Evolutionary conservation across 2,329 filamentous ascomycete species (phyloP).

Genomic region (Exophiala calicioides): DNA sequence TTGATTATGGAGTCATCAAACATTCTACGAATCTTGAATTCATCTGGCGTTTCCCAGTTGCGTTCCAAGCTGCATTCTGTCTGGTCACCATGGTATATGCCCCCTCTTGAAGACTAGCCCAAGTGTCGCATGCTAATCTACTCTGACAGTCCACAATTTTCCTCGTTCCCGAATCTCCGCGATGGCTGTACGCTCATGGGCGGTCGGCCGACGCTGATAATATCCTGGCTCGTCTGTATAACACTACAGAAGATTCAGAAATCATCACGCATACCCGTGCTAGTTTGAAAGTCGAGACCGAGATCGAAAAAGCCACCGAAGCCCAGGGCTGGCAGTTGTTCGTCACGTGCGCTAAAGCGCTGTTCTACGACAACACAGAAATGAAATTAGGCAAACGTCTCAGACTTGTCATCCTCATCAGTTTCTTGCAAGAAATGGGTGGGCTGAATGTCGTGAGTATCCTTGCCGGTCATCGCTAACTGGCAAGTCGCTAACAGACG

Average conservation of each 20-base stretch:
- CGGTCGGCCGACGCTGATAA: constrained; percentile 43
- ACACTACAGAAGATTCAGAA: constrained; percentile 17
- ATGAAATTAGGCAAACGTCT: constrained; percentile 1
- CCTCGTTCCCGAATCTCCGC: constrained; percentile 53
- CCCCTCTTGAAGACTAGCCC: not conserved
- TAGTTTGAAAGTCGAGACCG: constrained; percentile 2
- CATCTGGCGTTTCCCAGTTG: too few relatives aligned
- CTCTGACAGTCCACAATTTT: not conserved
- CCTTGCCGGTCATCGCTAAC: not conserved
- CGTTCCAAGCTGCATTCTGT: too few relatives aligned
- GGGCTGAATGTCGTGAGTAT: constrained; percentile 4
- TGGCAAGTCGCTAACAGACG: not conserved
- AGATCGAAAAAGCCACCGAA: not conserved
- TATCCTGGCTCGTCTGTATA: constrained; percentile 37
- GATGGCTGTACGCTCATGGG: constrained; percentile 49
- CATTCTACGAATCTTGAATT: too few relatives aligned
- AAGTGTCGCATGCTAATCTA: not conserved
- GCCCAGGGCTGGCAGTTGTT: not conserved
- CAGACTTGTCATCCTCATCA: constrained; percentile 1
- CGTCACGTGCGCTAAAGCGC: not conserved
- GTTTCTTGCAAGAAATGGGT: constrained; percentile 5
- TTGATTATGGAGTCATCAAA: constrained; percentile 1
- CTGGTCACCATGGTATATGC: not conserved
- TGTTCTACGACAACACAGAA: constrained; percentile 7
- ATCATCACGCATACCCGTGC: constrained; percentile 28